Conservation (phyloP, 176 grass and related monocot species). For the Musa beccarii region DNA sequence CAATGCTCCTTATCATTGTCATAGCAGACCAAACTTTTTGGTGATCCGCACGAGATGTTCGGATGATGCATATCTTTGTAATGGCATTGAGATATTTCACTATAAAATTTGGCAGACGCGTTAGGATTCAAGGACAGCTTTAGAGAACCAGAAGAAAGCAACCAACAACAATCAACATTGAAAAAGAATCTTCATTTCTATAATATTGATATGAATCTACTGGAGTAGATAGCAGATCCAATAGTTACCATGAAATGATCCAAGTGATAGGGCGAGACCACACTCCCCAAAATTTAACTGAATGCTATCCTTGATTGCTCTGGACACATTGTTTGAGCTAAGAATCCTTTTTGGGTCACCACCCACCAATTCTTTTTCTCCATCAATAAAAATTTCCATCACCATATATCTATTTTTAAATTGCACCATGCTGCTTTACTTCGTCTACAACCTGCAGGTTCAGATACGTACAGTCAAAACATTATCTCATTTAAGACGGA, state of each 20-base stretch:
- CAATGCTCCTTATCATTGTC: conserved; percentile 54
- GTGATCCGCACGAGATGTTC: conserved; percentile 52
- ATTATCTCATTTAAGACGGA: too few relatives aligned
- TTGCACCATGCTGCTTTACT: conserved; percentile 47
- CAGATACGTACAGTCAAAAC: too few relatives aligned
- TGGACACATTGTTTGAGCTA: conserved; percentile 46
- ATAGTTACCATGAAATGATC: conserved; percentile 57
- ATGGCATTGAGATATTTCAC: conserved; percentile 76
- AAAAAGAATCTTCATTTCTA: neutral
- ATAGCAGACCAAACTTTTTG: conserved; percentile 64
- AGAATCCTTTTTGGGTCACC: conserved; percentile 37
- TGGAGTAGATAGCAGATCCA: neutral
- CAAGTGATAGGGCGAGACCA: conserved; percentile 49
- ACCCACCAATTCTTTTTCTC: conserved; percentile 22
- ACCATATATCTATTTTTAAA: conserved; percentile 89
- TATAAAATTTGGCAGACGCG: conserved; percentile 17
- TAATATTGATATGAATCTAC: neutral
- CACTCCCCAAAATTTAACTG: conserved; percentile 83
- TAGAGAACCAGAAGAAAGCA: neutral
- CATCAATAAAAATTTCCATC: conserved; percentile 64
- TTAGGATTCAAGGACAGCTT: neutral
- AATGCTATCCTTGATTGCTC: conserved; percentile 68
- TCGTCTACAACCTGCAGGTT: neutral
- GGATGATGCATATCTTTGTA: conserved; percentile 63
- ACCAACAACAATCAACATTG: neutral